Evolutionary conservation across 2,329 filamentous ascomycete genomes (phyloP).

Genomic region (Teratosphaeria viscida): DNA sequence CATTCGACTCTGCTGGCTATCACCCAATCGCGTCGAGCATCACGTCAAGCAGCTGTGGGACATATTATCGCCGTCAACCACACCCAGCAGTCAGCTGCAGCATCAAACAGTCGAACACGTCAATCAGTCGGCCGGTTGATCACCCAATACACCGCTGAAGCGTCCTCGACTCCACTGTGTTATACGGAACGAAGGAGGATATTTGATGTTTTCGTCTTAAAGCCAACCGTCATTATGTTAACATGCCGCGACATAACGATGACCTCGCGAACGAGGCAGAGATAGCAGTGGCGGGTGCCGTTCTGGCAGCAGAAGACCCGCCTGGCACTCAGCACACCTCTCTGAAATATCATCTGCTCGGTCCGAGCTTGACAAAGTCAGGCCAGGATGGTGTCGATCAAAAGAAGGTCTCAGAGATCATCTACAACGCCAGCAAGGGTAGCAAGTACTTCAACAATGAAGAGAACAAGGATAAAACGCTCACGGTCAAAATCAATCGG

Average conservation of each 20-base stretch:
- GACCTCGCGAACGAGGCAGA: conserved; percentile 13
- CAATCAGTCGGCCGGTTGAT: background rate
- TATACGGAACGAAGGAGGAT: background rate
- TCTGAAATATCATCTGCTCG: conserved; percentile 80
- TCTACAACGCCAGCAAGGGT: conserved; percentile 92
- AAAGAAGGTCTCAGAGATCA: conserved; percentile 86
- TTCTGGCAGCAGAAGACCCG: background rate
- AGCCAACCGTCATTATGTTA: background rate
- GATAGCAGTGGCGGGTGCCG: conserved; percentile 7
- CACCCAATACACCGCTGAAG: too few species aligned
- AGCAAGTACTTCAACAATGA: conserved; percentile 95
- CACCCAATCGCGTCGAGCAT: too few species aligned
- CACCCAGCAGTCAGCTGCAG: too few species aligned
- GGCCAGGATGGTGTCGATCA: conserved; percentile 93
- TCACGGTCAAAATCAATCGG: conserved; percentile 76
- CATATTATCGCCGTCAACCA: too few species aligned
- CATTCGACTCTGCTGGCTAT: too few species aligned
- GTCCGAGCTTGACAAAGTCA: conserved; percentile 84
- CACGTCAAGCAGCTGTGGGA: too few species aligned
- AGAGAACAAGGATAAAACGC: conserved; percentile 65
- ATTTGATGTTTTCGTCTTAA: background rate
- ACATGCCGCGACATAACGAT: conserved; percentile 14
- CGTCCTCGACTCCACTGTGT: too few species aligned
- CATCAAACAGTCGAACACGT: background rate
- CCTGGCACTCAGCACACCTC: conserved; percentile 44